These are phyloP conservation scores for Wallacemonas sp. DNA, from an alignment of 208 protist species.

Conservation along the genomic window DNA sequence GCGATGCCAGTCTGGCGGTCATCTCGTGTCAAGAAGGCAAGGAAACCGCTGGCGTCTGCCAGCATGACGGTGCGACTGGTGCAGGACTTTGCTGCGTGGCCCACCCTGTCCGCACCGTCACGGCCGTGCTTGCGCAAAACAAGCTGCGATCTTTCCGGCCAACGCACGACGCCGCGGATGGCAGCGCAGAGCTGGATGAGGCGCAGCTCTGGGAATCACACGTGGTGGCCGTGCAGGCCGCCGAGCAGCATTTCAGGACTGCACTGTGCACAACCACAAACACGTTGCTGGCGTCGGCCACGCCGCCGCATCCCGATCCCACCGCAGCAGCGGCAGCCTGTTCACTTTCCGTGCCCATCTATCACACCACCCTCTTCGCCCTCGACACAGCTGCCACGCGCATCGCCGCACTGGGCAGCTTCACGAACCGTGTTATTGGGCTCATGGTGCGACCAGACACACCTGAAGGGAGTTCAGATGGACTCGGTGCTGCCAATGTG, in stretches of 20 bases:
- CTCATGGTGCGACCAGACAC: slow-evolving; percentile 9
- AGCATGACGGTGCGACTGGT: background rate
- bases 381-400: slow-evolving; percentile 41
- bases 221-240: background rate
- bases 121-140: background rate
- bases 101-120: background rate
- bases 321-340: too few relatives aligned
- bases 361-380: slow-evolving; percentile 37
- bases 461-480: too few relatives aligned
- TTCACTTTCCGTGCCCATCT: slow-evolving; percentile 34
- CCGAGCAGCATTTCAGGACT: background rate
- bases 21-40: background rate
- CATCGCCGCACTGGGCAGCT: slow-evolving; percentile 21
- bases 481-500: too few relatives aligned
- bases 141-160: too few relatives aligned
- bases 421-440: slow-evolving; percentile 34
- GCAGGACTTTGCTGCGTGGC: background rate
- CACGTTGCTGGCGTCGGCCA: too few relatives aligned
- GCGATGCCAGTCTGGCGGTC: background rate
- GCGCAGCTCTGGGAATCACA: background rate
- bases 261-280: too few relatives aligned
- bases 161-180: background rate
- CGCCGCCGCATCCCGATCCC: too few relatives aligned
- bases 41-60: background rate
- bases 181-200: background rate